Conservation (phyloP, 2,329 filamentous ascomycete genomes). For the Penicillium corylophilum region DNA sequence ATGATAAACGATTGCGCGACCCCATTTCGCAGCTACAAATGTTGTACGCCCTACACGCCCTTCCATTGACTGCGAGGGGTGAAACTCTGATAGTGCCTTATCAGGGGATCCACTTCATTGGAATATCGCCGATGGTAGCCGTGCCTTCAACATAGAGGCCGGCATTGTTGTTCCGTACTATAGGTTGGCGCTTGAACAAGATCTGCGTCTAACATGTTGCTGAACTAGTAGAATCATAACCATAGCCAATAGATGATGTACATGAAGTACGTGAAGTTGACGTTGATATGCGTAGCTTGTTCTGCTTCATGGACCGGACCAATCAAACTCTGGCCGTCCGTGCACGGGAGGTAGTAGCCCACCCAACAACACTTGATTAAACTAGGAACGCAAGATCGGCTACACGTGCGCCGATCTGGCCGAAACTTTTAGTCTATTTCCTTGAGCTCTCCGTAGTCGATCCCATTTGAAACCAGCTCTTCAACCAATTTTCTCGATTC, state of each 20-base stretch:
- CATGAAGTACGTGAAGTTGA: neutral
- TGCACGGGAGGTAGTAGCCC: neutral
- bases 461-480: too few relatives aligned
- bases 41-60: neutral
- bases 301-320: neutral
- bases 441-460: too few relatives aligned
- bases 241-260: neutral
- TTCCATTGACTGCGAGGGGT: slow-evolving; percentile 3
- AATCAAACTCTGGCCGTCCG: neutral
- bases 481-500: too few relatives aligned
- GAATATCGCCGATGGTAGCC: slow-evolving; percentile 15
- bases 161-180: neutral
- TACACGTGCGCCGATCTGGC: too few relatives aligned
- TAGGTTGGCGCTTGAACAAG: too few relatives aligned
- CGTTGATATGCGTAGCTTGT: neutral
- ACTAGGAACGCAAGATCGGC: too few relatives aligned
- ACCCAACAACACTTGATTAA: too few relatives aligned
- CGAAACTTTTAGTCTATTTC: too few relatives aligned
- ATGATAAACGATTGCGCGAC: neutral
- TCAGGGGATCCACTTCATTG: slow-evolving; percentile 13
- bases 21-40: neutral
- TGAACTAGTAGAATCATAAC: neutral
- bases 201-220: neutral
- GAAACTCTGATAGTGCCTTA: slow-evolving; percentile 8
- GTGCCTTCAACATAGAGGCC: neutral